Percentiles rank a stretch among this genome's conserved stretches.
phyloP scores from a whole-genome alignment of 257 asterid species.

The Solanum chaucha region DNA sequence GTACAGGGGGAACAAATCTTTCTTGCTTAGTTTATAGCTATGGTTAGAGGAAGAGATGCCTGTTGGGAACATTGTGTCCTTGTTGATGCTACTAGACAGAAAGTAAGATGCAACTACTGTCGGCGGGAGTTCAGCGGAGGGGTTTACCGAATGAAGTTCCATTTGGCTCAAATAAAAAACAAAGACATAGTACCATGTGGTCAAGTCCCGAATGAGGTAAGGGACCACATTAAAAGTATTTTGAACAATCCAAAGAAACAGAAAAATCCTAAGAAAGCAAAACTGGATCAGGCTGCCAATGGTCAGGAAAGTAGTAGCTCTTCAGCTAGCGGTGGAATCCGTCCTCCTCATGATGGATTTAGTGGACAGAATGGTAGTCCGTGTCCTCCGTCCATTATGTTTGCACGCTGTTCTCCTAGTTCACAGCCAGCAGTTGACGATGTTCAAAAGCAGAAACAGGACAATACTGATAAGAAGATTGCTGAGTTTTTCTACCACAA shows the following conservation, averaged over 20 bases:
- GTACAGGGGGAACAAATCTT: background rate
- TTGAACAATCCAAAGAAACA: constrained; percentile 28
- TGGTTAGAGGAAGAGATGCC: constrained; percentile 43
- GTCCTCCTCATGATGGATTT: constrained; percentile 20
- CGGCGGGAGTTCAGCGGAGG: constrained; percentile 43
- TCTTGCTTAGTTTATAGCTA: background rate
- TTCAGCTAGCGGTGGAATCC: constrained; percentile 30
- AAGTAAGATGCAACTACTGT: constrained; percentile 40
- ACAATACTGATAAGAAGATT: constrained; percentile 30
- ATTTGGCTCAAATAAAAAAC: constrained; percentile 39
- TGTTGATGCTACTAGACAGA: constrained; percentile 37
- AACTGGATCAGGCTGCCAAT: constrained; percentile 18
- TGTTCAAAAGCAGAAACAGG: constrained; percentile 22
- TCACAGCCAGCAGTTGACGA: constrained; percentile 8
- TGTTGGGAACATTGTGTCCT: constrained; percentile 47
- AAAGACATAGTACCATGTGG: constrained; percentile 35
- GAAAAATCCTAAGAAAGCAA: constrained; percentile 23
- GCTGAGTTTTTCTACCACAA: constrained; percentile 36
- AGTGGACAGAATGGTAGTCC: constrained; percentile 21
- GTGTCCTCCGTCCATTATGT: constrained; percentile 23
- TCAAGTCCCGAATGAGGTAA: constrained; percentile 22
- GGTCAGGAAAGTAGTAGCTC: constrained; percentile 27
- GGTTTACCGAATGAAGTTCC: constrained; percentile 39
- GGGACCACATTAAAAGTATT: constrained; percentile 21
- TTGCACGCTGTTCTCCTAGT: constrained; percentile 14